Conservation (phyloP, 106 monocot species). For the Gastrodia elata region DNA sequence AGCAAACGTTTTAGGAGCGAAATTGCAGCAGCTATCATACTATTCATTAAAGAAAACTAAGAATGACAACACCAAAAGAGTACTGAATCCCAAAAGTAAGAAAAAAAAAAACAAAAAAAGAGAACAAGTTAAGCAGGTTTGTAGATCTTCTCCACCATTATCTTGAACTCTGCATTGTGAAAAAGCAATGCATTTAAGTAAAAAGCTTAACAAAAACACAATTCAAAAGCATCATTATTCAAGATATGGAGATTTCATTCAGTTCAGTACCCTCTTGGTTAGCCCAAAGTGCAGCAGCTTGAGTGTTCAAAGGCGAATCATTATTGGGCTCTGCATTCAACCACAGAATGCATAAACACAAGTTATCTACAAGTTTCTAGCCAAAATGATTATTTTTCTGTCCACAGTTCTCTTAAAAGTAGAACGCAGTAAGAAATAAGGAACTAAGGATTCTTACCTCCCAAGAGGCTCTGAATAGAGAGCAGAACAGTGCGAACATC, state of each 20-base stretch:
- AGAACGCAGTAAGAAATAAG: too few relatives aligned
- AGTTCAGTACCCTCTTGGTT: slow-evolving; percentile 65
- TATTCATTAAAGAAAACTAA: too few relatives aligned
- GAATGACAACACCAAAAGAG: too few relatives aligned
- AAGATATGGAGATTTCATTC: neutral
- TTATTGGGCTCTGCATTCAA: slow-evolving; percentile 82
- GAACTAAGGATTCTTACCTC: slow-evolving; percentile 50
- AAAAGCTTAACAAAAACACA: slow-evolving; percentile 7
- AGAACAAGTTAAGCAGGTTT: slow-evolving; percentile 27
- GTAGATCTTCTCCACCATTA: slow-evolving; percentile 91
- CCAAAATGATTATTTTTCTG: too few relatives aligned
- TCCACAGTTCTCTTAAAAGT: too few relatives aligned
- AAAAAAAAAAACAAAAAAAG: neutral
- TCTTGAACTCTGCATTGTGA: slow-evolving; percentile 64
- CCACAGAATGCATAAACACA: neutral
- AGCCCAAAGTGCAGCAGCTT: slow-evolving; percentile 83
- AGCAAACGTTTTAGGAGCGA: too few relatives aligned
- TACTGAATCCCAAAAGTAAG: neutral
- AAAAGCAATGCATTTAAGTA: too few relatives aligned
- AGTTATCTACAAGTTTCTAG: neutral
- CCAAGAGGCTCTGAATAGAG: slow-evolving; percentile 86
- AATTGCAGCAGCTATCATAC: too few relatives aligned
- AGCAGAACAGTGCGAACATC: slow-evolving; percentile 78
- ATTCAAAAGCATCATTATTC: neutral
- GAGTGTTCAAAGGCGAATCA: slow-evolving; percentile 89